Evolutionary conservation across 495 filamentous ascomycete species (phyloP), one percentile per base, ranked within the genome.

Genomic region (Penicillium fimorum): DNA sequence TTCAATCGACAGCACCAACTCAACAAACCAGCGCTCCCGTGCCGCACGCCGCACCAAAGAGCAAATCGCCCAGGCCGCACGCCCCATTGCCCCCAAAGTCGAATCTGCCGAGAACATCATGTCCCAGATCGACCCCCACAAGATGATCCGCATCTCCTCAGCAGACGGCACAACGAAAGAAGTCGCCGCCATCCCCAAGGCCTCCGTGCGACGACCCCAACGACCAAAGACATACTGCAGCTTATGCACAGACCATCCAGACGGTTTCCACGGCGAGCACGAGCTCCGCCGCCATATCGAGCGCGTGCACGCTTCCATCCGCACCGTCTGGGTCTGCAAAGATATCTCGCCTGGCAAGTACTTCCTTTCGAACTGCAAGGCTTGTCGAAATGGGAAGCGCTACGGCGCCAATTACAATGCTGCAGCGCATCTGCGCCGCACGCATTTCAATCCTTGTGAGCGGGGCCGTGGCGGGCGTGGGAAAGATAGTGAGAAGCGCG

Each of bases 391-490:
- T 30, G 73, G 79, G 47, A 97, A 96, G 75, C 79, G 77, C 53
- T 98, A 98, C 63, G 88, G 87, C 4, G 90, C 88, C 22, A 96
- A 98, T 70, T 97, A 98, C 67, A 98, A 98, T 61, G 93, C 93
- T 1, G 91, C 92, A 2, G 93, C 92, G 0, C 94, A 97, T 68
- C 80, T 98, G 13, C 84, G 92, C 18, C 84, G 94, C 18, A 89
- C 89, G 15, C 94, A 98, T 67, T 98, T 97, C 78, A 81, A 84
- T 55, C 84, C 83, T 0, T 79, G 80, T 44, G 80, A 82, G 58
- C 76, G 79, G n/a, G 81, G 79, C 3, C 70, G 78, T 4, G 74
- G 70, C 33, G 77, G 79, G 8, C 82, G 81, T 42, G 74, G 75
- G n/a, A 82, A 82, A 61, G 75, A 76, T 47, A 80, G 76, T 30